Evolutionary conservation across 345 rosid genomes (phyloP).

Genomic region (Atalantia buxifolia): DNA sequence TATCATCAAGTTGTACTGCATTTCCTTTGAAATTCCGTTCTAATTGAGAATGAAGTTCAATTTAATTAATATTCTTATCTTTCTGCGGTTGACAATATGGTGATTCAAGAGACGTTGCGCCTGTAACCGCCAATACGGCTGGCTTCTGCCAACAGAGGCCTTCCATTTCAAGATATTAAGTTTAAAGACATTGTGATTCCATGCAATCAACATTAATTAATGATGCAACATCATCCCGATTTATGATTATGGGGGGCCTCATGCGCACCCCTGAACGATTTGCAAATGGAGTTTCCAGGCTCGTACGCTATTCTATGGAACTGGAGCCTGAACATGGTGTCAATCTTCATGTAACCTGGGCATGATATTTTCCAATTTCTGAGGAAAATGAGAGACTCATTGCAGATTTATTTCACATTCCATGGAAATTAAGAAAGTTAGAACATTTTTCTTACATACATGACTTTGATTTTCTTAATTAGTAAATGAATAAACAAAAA

Average conservation of each 20-base stretch:
- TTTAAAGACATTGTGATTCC: conserved; percentile 36
- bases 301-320: conserved; percentile 29
- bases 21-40: neutral
- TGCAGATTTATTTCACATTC: neutral
- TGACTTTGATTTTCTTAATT: neutral
- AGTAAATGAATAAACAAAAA: no score
- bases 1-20: neutral
- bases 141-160: conserved; percentile 19
- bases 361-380: neutral
- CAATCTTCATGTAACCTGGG: conserved; percentile 14
- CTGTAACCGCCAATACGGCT: conserved; percentile 33
- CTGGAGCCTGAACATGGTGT: conserved; percentile 30
- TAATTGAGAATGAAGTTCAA: neutral
- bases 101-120: conserved; percentile 33
- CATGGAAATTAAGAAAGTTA: neutral
- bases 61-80: neutral
- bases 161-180: conserved; percentile 20
- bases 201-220: conserved; percentile 27
- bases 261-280: conserved; percentile 41
- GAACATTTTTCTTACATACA: neutral
- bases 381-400: neutral
- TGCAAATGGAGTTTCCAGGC: conserved; percentile 34
- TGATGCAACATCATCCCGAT: conserved; percentile 28
- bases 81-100: conserved; percentile 36
- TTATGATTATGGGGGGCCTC: conserved; percentile 51